These are phyloP conservation scores for Suillus lakei DNA, from an alignment of 768 basidiomycete species.

Conservation along the genomic window DNA sequence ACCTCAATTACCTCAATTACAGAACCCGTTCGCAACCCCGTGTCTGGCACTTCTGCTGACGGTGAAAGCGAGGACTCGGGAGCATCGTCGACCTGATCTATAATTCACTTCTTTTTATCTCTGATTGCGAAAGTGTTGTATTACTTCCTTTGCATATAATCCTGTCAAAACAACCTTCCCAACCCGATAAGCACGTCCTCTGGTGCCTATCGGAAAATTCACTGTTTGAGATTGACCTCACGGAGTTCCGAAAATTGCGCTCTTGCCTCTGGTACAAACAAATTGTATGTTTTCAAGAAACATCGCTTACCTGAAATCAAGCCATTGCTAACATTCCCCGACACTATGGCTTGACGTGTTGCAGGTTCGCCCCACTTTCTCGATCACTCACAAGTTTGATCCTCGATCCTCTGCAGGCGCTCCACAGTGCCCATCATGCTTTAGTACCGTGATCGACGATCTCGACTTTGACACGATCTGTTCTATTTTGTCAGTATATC, in stretches of 20 bases:
- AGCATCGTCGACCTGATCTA: conserved; percentile 37
- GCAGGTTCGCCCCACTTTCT: conserved; percentile 41
- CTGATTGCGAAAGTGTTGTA: conserved; percentile 33
- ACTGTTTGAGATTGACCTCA: neutral
- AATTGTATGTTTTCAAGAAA: conserved; percentile 19
- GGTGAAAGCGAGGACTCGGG: conserved; percentile 64
- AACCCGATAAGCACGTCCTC: conserved; percentile 1
- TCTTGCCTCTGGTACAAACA: conserved; percentile 27
- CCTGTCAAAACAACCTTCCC: conserved; percentile 24
- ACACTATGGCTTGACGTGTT: conserved; percentile 51
- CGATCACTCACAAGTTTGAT: neutral
- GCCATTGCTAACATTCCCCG: conserved; percentile 29
- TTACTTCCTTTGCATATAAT: conserved; percentile 37
- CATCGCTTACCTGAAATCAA: neutral
- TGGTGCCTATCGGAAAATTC: neutral
- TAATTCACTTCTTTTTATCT: conserved; percentile 27
- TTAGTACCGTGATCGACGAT: conserved; percentile 61
- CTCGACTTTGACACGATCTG: conserved; percentile 75
- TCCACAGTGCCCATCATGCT: conserved; percentile 57
- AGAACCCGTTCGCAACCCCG: conserved; percentile 72
- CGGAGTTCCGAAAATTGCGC: conserved; percentile 22
- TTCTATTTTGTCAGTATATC: conserved; percentile 56
- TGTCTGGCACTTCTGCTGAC: conserved; percentile 48
- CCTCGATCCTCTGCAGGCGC: conserved; percentile 21
- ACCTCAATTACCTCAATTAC: conserved; percentile 26